These are phyloP conservation scores for Diaporthe humulicola DNA, from an alignment of 2,329 filamentous ascomycete species.

Conservation along the genomic window DNA sequence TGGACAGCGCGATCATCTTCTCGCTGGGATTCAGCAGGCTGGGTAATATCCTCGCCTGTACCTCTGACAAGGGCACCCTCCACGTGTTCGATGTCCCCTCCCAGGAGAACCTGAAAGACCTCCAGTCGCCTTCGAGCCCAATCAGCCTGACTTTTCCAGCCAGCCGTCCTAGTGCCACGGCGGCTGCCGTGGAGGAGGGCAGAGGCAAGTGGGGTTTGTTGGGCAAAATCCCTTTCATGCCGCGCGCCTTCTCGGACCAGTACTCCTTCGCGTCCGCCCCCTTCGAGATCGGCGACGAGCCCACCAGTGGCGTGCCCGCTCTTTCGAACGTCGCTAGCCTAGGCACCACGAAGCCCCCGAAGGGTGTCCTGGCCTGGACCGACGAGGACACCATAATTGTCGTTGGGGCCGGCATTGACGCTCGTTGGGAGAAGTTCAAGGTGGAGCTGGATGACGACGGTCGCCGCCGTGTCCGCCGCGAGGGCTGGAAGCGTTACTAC, in stretches of 20 bases:
- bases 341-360: conserved; percentile 72
- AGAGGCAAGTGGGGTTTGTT: conserved; percentile 88
- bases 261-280: conserved; percentile 87
- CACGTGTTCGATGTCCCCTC: conserved; percentile 91
- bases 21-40: conserved; percentile 89
- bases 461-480: conserved; percentile 73
- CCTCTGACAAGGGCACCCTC: conserved; percentile 95
- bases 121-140: conserved; percentile 38
- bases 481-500: conserved; percentile 88
- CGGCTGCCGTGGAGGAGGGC: conserved; percentile 47
- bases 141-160: conserved; percentile 39
- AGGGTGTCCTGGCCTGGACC: conserved; percentile 89
- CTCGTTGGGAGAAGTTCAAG: conserved; percentile 89
- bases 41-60: conserved; percentile 85
- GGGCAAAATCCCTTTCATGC: conserved; percentile 85
- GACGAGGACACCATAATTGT: conserved; percentile 81
- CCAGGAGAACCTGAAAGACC: conserved; percentile 55
- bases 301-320: conserved; percentile 57
- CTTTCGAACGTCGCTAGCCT: conserved; percentile 61
- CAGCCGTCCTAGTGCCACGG: conserved; percentile 42
- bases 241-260: conserved; percentile 87
- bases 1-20: conserved; percentile 89
- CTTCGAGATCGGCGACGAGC: conserved; percentile 88
- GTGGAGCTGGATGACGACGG: conserved; percentile 78
- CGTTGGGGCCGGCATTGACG: conserved; percentile 83